Conservation (phyloP, 768 basidiomycete genomes). For the Mycena venus region DNA sequence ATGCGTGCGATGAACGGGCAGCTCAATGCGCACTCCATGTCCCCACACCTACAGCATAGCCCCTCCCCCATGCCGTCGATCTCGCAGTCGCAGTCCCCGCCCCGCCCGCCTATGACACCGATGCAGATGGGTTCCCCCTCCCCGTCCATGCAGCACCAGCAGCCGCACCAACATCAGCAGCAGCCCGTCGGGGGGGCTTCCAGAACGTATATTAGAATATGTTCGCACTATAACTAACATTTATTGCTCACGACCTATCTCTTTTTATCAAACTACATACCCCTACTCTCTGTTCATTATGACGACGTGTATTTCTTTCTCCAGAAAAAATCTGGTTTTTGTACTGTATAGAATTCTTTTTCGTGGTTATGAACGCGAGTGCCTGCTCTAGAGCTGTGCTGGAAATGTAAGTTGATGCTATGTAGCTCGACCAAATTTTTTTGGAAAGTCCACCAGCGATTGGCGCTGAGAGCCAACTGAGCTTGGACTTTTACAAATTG, state of each 20-base stretch:
- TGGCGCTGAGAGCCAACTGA: too few relatives aligned
- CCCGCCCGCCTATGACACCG: slow-evolving; percentile 63
- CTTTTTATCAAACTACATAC: slow-evolving; percentile 23
- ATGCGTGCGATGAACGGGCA: slow-evolving; percentile 57
- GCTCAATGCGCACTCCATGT: slow-evolving; percentile 57
- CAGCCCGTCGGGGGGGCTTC: slow-evolving; percentile 63
- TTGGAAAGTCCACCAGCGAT: too few relatives aligned
- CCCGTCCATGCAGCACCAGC: slow-evolving; percentile 69
- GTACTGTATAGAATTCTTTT: slow-evolving; percentile 24
- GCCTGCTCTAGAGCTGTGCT: too few relatives aligned
- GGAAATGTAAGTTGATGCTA: too few relatives aligned
- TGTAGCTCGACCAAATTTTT: too few relatives aligned
- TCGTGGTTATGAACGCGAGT: neutral
- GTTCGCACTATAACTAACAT: slow-evolving; percentile 9
- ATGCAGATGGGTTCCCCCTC: slow-evolving; percentile 70
- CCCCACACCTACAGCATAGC: slow-evolving; percentile 64
- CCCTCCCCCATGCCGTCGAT: slow-evolving; percentile 62
- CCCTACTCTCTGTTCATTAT: slow-evolving; percentile 29
- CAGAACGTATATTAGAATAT: slow-evolving; percentile 64
- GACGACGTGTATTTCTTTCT: slow-evolving; percentile 26
- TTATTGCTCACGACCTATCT: slow-evolving; percentile 34
- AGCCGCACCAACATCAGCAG: too few relatives aligned
- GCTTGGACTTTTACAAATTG: too few relatives aligned
- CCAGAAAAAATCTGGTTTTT: slow-evolving; percentile 11
- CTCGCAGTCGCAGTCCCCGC: slow-evolving; percentile 62